These are phyloP conservation scores for Xylaria sp. DNA, from an alignment of 2,329 filamentous ascomycete species.

Conservation along the genomic window DNA sequence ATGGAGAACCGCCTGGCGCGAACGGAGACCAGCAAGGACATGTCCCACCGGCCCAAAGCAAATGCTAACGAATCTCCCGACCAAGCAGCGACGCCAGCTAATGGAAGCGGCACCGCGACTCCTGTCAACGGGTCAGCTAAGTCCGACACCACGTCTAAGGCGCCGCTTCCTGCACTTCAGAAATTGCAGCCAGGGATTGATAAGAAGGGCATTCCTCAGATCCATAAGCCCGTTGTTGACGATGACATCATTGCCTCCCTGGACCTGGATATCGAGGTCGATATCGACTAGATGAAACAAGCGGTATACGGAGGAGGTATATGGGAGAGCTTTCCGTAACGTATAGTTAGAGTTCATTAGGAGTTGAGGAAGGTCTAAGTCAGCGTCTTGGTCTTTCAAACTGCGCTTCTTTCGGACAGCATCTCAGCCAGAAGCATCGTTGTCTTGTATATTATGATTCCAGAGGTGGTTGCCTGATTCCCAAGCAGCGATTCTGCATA, in stretches of 20 bases:
- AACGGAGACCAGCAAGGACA: constrained; percentile 62
- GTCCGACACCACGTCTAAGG: constrained; percentile 43
- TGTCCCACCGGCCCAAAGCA: constrained; percentile 65
- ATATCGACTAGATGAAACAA: constrained; percentile 59
- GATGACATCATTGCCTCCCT: constrained; percentile 90
- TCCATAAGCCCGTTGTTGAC: constrained; percentile 80
- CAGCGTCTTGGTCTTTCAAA: neutral
- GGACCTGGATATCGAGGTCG: constrained; percentile 90
- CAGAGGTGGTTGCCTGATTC: too few species aligned
- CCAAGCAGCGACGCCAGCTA: constrained; percentile 52
- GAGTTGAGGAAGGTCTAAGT: neutral
- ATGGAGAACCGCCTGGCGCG: constrained; percentile 63
- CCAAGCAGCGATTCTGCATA: too few species aligned
- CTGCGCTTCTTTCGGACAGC: neutral
- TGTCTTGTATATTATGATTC: neutral
- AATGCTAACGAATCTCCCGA: constrained; percentile 59
- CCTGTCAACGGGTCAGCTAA: constrained; percentile 58
- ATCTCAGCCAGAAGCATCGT: neutral
- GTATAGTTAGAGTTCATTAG: neutral
- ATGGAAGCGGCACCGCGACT: constrained; percentile 53
- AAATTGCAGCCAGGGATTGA: constrained; percentile 59
- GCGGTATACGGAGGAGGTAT: neutral
- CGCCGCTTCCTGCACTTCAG: constrained; percentile 52
- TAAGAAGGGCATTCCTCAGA: constrained; percentile 65
- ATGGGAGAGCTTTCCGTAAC: neutral